phyloP scores from a whole-genome alignment of 495 filamentous ascomycete genomes.

The Hypoxylon crocopeplum region DNA sequence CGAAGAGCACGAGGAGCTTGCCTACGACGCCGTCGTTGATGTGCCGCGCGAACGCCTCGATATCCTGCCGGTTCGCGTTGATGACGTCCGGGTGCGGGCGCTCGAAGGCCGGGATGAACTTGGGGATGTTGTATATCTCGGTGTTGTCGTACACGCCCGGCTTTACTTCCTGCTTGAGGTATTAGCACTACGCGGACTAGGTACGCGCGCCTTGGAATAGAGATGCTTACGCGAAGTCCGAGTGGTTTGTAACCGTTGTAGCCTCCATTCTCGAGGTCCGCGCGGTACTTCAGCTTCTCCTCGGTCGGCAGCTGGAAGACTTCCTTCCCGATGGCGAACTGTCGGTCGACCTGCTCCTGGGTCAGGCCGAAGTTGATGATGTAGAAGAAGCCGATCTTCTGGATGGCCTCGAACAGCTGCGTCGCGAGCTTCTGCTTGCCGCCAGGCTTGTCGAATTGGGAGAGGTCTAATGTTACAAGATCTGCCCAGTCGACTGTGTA shows the following conservation, averaged over 20 bases:
- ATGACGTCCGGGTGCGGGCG: slow-evolving; percentile 40
- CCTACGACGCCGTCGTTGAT: slow-evolving; percentile 54
- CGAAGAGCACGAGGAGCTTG: slow-evolving; percentile 58
- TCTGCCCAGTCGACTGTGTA: slow-evolving; percentile 61
- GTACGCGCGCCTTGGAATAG: neutral
- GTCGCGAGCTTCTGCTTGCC: slow-evolving; percentile 62
- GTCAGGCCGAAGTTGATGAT: slow-evolving; percentile 64
- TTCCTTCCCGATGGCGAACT: slow-evolving; percentile 65
- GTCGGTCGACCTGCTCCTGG: slow-evolving; percentile 65
- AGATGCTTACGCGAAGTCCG: slow-evolving; percentile 34
- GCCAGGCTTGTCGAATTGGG: slow-evolving; percentile 58
- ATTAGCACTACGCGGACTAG: neutral
- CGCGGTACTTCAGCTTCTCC: slow-evolving; percentile 48
- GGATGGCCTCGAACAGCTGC: slow-evolving; percentile 63
- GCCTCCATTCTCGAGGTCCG: slow-evolving; percentile 41
- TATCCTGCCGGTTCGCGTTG: slow-evolving; percentile 44
- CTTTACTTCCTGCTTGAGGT: slow-evolving; percentile 43
- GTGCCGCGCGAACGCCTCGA: slow-evolving; percentile 56
- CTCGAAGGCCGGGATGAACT: slow-evolving; percentile 52
- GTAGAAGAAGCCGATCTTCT: slow-evolving; percentile 66
- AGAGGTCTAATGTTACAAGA: slow-evolving; percentile 62
- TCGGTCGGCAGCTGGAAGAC: slow-evolving; percentile 62
- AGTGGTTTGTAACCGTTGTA: slow-evolving; percentile 45
- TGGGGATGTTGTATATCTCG: slow-evolving; percentile 60
- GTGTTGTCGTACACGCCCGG: slow-evolving; percentile 55